Evolutionary conservation across 805 yeast species (phyloP).

Genomic region (Monosporozyma aerobia): DNA sequence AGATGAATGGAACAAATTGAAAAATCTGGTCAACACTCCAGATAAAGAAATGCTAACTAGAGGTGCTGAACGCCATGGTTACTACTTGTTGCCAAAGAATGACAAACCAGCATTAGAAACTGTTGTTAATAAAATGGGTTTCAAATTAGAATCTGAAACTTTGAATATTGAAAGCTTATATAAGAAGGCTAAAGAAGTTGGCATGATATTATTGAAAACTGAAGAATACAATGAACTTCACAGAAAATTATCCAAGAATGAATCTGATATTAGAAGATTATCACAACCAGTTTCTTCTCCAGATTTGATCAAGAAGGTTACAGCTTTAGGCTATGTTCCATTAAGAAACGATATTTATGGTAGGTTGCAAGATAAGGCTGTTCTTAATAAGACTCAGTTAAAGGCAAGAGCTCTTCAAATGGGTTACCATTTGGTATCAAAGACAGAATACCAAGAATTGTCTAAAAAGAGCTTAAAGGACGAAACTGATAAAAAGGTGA

Average conservation of each 20-base stretch:
- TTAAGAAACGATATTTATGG: constrained; percentile 1
- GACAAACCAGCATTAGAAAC: background rate
- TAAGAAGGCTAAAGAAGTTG: constrained; percentile 18
- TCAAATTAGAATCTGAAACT: background rate
- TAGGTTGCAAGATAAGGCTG: background rate
- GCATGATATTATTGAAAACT: constrained; percentile 15
- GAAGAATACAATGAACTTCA: constrained; percentile 15
- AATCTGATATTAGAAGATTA: background rate
- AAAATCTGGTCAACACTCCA: constrained; percentile 4
- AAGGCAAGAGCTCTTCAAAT: background rate
- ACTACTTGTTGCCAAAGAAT: background rate
- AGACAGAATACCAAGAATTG: background rate
- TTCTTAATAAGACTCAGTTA: background rate
- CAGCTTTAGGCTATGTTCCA: background rate
- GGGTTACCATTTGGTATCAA: background rate
- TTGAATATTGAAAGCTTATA: constrained; percentile 2
- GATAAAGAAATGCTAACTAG: constrained; percentile 18
- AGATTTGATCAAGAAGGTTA: constrained; percentile 21
- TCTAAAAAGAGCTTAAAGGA: background rate
- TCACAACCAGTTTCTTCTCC: background rate
- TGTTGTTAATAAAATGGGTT: background rate
- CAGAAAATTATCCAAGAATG: background rate
- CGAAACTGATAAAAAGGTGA: background rate
- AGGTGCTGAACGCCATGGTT: constrained; percentile 10
- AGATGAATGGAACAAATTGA: constrained; percentile 2